These are phyloP conservation scores for Blastobotrys peoriensis DNA, from an alignment of 805 yeast species.

Conservation along the genomic window DNA sequence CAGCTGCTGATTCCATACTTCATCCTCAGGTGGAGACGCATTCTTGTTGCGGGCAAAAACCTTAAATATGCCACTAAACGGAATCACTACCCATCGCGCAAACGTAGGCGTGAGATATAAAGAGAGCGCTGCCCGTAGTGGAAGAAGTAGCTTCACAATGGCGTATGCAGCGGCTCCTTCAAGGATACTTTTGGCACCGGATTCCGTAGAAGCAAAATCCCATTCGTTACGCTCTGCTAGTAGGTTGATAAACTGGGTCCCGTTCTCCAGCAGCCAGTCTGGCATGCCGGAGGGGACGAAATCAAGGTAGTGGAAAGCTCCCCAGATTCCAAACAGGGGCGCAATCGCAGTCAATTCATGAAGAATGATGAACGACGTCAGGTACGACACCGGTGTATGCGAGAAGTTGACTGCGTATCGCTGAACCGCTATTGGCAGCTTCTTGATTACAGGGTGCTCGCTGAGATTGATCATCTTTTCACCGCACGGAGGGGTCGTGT, in stretches of 20 bases:
- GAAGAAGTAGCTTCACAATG: slow-evolving; percentile 54
- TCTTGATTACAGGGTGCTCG: slow-evolving; percentile 28
- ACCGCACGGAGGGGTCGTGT: too few relatives aligned
- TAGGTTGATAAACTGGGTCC: slow-evolving; percentile 51
- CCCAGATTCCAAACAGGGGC: slow-evolving; percentile 68
- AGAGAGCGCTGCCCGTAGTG: slow-evolving; percentile 47
- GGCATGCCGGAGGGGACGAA: slow-evolving; percentile 52
- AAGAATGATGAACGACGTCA: slow-evolving; percentile 57
- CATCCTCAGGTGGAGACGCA: slow-evolving; percentile 7
- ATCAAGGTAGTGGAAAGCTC: slow-evolving; percentile 50
- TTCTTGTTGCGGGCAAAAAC: slow-evolving; percentile 11
- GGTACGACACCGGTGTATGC: slow-evolving; percentile 53
- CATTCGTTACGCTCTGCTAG: slow-evolving; percentile 33
- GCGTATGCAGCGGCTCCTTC: slow-evolving; percentile 77
- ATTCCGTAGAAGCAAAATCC: slow-evolving; percentile 36
- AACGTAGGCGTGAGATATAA: slow-evolving; percentile 52
- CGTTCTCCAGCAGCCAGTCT: slow-evolving; percentile 53
- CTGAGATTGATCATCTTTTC: not conserved
- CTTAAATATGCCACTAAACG: slow-evolving; percentile 31
- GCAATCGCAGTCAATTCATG: slow-evolving; percentile 73
- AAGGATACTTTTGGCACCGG: slow-evolving; percentile 48
- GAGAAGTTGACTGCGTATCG: slow-evolving; percentile 46
- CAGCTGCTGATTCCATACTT: slow-evolving; percentile 12
- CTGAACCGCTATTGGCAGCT: slow-evolving; percentile 45
- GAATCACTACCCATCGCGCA: slow-evolving; percentile 46